A percentile compares a stretch with the other conserved stretches of the same genome.
phyloP scores from a whole-genome alignment of 2,329 filamentous ascomycete species.

The Rhexocercosporidium sp. region DNA sequence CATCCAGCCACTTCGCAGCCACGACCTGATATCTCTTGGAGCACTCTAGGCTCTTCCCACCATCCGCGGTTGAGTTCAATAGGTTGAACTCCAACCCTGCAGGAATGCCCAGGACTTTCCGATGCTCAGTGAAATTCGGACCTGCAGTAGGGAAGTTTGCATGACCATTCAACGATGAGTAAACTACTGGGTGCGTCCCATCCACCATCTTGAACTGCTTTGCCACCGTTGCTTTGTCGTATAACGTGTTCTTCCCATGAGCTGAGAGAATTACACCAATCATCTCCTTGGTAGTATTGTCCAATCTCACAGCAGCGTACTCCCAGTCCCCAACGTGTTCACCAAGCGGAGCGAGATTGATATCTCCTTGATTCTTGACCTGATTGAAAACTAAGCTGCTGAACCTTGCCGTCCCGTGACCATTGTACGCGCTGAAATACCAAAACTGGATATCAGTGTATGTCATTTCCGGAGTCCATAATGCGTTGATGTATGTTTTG shows the following conservation, averaged over 20 bases:
- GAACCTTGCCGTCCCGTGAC: constrained; percentile 30
- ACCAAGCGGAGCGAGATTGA: constrained; percentile 31
- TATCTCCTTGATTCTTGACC: constrained; percentile 22
- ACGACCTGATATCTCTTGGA: constrained; percentile 28
- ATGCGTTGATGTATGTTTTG: constrained; percentile 32
- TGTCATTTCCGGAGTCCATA: constrained; percentile 24
- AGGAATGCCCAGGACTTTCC: constrained; percentile 28
- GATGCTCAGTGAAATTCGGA: constrained; percentile 29
- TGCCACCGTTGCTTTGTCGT: constrained; percentile 19
- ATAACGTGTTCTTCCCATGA: constrained; percentile 31
- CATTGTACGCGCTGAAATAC: constrained; percentile 33
- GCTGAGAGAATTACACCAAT: constrained; percentile 28
- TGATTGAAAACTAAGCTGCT: constrained; percentile 26
- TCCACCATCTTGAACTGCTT: constrained; percentile 26
- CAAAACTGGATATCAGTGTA: constrained; percentile 37
- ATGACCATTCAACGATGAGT: constrained; percentile 33
- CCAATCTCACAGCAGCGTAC: constrained; percentile 29
- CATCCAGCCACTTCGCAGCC: constrained; percentile 29
- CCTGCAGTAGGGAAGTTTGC: constrained; percentile 31
- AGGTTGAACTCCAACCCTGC: constrained; percentile 32
- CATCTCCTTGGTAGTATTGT: constrained; percentile 31
- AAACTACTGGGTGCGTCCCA: constrained; percentile 30
- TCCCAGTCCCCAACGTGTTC: constrained; percentile 35
- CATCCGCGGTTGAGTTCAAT: constrained; percentile 29
- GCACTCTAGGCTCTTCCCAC: constrained; percentile 22